Conservation (phyloP, 257 asterid species). For the Lycium barbarum region DNA sequence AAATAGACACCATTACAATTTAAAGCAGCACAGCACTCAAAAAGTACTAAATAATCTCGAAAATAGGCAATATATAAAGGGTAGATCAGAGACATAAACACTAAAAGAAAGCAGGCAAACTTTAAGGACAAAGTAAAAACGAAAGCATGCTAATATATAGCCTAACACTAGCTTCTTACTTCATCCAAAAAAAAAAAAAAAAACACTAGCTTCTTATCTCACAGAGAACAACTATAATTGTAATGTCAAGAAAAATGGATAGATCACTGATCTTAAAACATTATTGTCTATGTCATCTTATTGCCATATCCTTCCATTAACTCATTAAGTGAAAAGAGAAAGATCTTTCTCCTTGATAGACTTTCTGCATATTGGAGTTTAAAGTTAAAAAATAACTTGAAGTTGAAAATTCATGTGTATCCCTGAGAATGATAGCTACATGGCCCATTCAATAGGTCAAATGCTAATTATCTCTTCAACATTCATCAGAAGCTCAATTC, state of each 20-base stretch:
- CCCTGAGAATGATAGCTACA: neutral
- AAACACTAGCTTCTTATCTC: neutral
- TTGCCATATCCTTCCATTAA: neutral
- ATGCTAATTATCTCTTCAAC: neutral
- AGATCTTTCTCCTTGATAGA: neutral
- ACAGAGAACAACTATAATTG: neutral
- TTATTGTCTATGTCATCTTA: neutral
- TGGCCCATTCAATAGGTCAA: neutral
- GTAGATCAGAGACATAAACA: neutral
- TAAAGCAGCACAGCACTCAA: neutral
- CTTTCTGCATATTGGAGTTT: neutral
- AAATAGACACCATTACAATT: neutral
- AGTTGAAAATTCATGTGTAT: neutral
- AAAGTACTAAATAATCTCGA: neutral
- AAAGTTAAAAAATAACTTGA: neutral
- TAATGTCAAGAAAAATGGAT: conserved; percentile 22
- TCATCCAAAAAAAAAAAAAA: neutral
- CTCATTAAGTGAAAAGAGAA: neutral
- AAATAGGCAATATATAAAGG: neutral
- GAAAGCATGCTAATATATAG: neutral
- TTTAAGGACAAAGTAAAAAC: neutral
- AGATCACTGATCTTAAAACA: neutral
- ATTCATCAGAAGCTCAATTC: conserved; percentile 2
- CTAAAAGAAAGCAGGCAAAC: neutral
- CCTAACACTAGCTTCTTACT: neutral